Base-by-base conservation (phyloP, 2,329 filamentous ascomycete genomes). In the Raffaelea ambrosiae region DNA sequence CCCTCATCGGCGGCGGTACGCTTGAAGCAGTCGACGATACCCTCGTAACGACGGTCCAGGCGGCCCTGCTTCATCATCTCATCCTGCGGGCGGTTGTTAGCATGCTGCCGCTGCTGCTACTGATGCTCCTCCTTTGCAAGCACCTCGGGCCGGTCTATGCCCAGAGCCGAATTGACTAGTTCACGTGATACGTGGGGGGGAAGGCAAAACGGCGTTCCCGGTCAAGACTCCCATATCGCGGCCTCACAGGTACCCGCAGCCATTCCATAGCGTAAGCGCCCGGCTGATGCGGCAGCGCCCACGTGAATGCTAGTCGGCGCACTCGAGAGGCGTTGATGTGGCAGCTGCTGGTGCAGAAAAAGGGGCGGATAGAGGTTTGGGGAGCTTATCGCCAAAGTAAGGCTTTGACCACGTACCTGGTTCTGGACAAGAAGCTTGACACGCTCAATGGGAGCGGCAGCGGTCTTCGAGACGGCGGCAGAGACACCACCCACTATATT, bases 341-440 rank as follows among this genome's bases (percentile, higher is more conserved):
- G n/a, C n/a, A n/a, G n/a, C n/a, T n/a, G n/a, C n/a, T n/a, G n/a
- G n/a, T n/a, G n/a, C n/a, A n/a, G n/a, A n/a, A n/a, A n/a, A n/a
- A n/a, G n/a, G n/a, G n/a, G n/a, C n/a, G n/a, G n/a, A n/a, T n/a
- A n/a, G n/a, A n/a, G n/a, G n/a, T n/a, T n/a, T n/a, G n/a, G n/a
- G n/a, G n/a, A n/a, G n/a, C n/a, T n/a, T n/a, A n/a, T n/a, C n/a
- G n/a, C n/a, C n/a, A n/a, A n/a, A n/a, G n/a, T n/a, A n/a, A n/a
- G n/a, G n/a, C n/a, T n/a, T n/a, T n/a, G n/a, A n/a, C n/a, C n/a
- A 79, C 88, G 61, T 83, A 95, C 90, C 86, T 98, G 93, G 81
- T 98, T 98, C 83, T 98, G 93, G 79, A 98, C 94, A 69, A 98
- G 88, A 70, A 98, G 93, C 90, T 98, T 98, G 78, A 98, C 86